phyloP scores from a whole-genome alignment of 345 rosid species.

The Pistacia atlantica region DNA sequence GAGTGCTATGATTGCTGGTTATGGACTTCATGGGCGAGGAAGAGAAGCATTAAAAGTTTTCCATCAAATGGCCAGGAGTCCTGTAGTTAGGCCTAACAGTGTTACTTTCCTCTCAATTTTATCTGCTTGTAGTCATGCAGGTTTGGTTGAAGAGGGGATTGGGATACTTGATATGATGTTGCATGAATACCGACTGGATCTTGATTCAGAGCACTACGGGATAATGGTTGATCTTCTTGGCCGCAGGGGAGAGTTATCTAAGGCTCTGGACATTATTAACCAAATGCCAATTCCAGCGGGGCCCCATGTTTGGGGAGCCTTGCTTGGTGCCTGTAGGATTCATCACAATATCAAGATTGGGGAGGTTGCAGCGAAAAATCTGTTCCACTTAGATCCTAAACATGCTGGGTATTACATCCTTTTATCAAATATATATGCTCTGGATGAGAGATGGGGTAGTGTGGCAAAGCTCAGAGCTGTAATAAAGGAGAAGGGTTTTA shows the following conservation, averaged over 20 bases:
- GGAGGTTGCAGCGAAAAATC: slow-evolving; percentile 46
- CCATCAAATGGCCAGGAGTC: slow-evolving; percentile 35
- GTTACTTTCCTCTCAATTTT: slow-evolving; percentile 55
- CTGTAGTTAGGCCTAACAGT: slow-evolving; percentile 44
- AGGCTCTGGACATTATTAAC: slow-evolving; percentile 42
- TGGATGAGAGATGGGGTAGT: slow-evolving; percentile 47
- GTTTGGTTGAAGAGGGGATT: slow-evolving; percentile 50
- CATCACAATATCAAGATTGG: slow-evolving; percentile 55
- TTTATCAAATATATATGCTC: slow-evolving; percentile 61
- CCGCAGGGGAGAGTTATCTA: slow-evolving; percentile 46
- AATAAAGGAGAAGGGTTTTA: slow-evolving; percentile 44
- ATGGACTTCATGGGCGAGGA: slow-evolving; percentile 55
- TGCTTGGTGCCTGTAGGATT: slow-evolving; percentile 65
- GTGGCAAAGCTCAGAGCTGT: slow-evolving; percentile 41
- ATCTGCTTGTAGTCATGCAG: slow-evolving; percentile 67
- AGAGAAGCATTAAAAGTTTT: slow-evolving; percentile 44
- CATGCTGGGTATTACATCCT: slow-evolving; percentile 56
- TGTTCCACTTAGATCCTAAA: slow-evolving; percentile 46
- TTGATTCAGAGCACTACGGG: slow-evolving; percentile 50
- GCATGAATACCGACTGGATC: slow-evolving; percentile 31
- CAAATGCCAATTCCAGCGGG: slow-evolving; percentile 48
- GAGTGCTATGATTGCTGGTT: slow-evolving; percentile 63
- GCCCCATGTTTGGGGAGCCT: slow-evolving; percentile 51
- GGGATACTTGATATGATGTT: slow-evolving; percentile 49
- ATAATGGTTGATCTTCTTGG: slow-evolving; percentile 70